A percentile compares a stretch with the other conserved stretches of the same genome.
These are phyloP conservation scores for Heliamphora pulchella DNA, from an alignment of 179 eudicot species.

Conservation along the genomic window DNA sequence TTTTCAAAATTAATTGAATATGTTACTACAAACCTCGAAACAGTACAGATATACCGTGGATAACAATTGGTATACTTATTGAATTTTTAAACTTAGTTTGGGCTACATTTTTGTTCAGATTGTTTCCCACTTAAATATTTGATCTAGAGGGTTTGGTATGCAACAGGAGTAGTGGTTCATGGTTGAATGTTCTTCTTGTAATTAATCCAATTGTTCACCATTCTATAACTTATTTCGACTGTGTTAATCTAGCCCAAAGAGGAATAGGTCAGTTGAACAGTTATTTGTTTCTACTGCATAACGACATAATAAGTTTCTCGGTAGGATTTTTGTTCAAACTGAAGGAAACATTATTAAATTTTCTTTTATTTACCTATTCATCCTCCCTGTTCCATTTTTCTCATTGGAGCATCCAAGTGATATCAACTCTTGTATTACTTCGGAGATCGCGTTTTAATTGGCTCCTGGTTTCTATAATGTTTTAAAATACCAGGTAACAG, in stretches of 20 bases:
- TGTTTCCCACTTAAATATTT: background rate
- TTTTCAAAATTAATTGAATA: background rate
- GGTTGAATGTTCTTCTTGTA: background rate
- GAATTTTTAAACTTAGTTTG: background rate
- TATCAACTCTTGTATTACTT: background rate
- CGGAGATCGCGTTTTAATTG: background rate
- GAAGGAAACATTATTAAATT: background rate
- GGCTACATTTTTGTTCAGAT: background rate
- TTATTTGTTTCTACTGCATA: background rate
- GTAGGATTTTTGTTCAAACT: constrained; percentile 6
- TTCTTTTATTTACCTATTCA: background rate
- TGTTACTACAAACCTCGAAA: background rate
- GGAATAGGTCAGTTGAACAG: background rate
- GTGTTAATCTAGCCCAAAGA: background rate
- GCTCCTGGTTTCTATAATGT: background rate
- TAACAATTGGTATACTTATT: background rate
- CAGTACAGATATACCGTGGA: background rate
- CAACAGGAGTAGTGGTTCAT: constrained; percentile 10
- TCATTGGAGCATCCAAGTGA: constrained; percentile 8
- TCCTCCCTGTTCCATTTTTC: background rate
- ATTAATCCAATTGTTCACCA: background rate
- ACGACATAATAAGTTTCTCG: background rate
- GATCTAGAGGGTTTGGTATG: constrained; percentile 3
- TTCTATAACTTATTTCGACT: background rate
- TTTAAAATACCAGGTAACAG: background rate